Evolutionary conservation across 192 early-diverging fungal species (phyloP).

Genomic region (Coemansia biformis): DNA sequence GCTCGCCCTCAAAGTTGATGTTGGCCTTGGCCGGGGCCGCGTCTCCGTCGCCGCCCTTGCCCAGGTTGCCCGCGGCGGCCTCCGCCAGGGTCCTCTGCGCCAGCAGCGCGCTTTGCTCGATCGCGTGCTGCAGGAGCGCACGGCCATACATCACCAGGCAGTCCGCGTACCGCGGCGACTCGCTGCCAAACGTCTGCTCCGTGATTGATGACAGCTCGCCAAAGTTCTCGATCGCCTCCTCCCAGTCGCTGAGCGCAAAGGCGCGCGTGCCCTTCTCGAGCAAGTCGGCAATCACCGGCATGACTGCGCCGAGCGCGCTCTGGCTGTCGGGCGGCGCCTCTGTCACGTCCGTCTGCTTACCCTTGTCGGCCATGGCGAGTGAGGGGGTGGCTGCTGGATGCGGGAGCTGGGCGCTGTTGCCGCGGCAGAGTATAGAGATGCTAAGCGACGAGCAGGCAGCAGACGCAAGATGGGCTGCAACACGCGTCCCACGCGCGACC

Average conservation of each 20-base stretch:
- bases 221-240: constrained; percentile 58
- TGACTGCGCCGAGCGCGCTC: constrained; percentile 20
- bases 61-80: constrained; percentile 36
- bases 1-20: constrained; percentile 66
- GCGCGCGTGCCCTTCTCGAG: constrained; percentile 64
- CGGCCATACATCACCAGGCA: constrained; percentile 68
- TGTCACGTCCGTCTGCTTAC: constrained; percentile 31
- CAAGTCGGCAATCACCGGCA: constrained; percentile 50
- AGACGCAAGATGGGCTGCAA: too few species aligned
- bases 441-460: too few species aligned
- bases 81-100: constrained; percentile 55
- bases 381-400: too few species aligned
- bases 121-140: constrained; percentile 66
- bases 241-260: constrained; percentile 60
- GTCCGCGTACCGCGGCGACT: constrained; percentile 63
- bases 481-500: too few species aligned
- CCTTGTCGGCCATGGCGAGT: constrained; percentile 31
- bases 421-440: too few species aligned
- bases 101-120: constrained; percentile 69
- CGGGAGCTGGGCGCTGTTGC: too few species aligned
- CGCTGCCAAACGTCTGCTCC: constrained; percentile 57
- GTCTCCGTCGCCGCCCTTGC: constrained; percentile 7
- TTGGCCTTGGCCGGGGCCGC: constrained; percentile 40
- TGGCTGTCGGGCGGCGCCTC: constrained; percentile 4
- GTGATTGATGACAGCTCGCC: constrained; percentile 64